Evolutionary conservation across 257 asterid species (phyloP), one percentile per base, ranked within the genome.

Genomic region (Nicotiana obtusifolia): DNA sequence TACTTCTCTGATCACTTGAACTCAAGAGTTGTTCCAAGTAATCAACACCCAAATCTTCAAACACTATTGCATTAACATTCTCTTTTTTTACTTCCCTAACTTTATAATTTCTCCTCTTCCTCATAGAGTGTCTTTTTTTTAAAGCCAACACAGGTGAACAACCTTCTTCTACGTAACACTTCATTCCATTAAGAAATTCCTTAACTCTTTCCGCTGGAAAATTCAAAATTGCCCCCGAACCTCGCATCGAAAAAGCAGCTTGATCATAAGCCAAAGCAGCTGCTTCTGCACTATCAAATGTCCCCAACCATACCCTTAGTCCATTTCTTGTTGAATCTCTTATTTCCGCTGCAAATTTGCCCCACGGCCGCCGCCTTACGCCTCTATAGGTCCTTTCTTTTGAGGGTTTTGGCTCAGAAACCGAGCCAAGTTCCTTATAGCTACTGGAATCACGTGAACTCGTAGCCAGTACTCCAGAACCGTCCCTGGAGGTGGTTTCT

Each of bases 11-110:
- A 78, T 60, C 57, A 53, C 17, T 56, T 54, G 81, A 84, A 77
- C 77, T 86, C 90, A 94, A 86, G 22, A 92, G 97, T 71, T 94
- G 91, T 82, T 94, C 97, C 87, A 94, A 88, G 62, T 89, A 94
- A 47, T 94, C 97, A 80, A 87, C 90, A 0, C 98, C 98, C 84
- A 94, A 87, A 68, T 94, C 98, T 82, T 94, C 93, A 62, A 94
- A 88, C 83, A 90, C 97, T 47, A 94, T 88, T 81, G 87, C 71
- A 73, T 89, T 86, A 53, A 81, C 84, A 41, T 15, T 52, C 82
- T 69, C 78, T 41, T 69, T 56, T 41, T 87, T 84, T 67, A 82
- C 88, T 59, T 82, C 83, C 82, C 65, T 59, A 33, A 68, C 49
- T 60, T 61, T 71, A 41, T 53, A 0, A 41, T 80, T 41, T 53